These are phyloP conservation scores for Fusarium sororula DNA, from an alignment of 2,329 filamentous ascomycete species.

Conservation along the genomic window DNA sequence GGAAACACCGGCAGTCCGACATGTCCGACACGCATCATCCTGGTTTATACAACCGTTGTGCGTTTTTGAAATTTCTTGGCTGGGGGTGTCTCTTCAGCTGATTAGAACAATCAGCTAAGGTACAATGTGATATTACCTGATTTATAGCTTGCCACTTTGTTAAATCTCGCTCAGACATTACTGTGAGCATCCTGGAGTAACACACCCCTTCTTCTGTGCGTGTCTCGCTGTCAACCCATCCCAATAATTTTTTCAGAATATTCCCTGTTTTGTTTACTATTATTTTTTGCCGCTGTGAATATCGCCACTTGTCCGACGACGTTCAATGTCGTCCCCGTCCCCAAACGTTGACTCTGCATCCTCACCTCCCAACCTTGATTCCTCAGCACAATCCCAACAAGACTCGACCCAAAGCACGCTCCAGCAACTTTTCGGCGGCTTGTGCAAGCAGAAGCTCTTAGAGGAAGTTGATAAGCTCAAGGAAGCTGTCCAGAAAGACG, in stretches of 20 bases:
- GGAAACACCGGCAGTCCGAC: constrained; percentile 37
- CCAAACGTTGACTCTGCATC: constrained; percentile 21
- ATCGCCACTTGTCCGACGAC: constrained; percentile 18
- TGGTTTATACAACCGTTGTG: constrained; percentile 10
- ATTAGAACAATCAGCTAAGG: neutral
- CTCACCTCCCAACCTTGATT: constrained; percentile 9
- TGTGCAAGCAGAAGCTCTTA: constrained; percentile 39
- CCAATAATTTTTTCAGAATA: constrained; percentile 7
- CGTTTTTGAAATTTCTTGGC: constrained; percentile 8
- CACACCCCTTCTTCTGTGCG: constrained; percentile 10
- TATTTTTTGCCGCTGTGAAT: constrained; percentile 20
- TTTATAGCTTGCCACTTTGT: constrained; percentile 27
- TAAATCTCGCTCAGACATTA: constrained; percentile 19
- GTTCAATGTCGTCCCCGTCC: constrained; percentile 37
- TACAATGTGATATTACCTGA: neutral
- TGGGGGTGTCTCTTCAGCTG: neutral
- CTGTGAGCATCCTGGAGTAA: constrained; percentile 19
- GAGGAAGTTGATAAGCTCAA: constrained; percentile 43
- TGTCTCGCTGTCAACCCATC: constrained; percentile 26
- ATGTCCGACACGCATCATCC: constrained; percentile 27
- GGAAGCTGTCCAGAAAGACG: constrained; percentile 36
- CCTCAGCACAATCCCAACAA: constrained; percentile 16
- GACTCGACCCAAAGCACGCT: constrained; percentile 29
- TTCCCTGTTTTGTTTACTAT: constrained; percentile 21
- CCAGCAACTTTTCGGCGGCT: constrained; percentile 34